A percentile compares a stretch with the other conserved stretches of the same genome.
Conservation (phyloP, 1,139 yeast species). For the Trichomonascaceae sp. region DNA sequence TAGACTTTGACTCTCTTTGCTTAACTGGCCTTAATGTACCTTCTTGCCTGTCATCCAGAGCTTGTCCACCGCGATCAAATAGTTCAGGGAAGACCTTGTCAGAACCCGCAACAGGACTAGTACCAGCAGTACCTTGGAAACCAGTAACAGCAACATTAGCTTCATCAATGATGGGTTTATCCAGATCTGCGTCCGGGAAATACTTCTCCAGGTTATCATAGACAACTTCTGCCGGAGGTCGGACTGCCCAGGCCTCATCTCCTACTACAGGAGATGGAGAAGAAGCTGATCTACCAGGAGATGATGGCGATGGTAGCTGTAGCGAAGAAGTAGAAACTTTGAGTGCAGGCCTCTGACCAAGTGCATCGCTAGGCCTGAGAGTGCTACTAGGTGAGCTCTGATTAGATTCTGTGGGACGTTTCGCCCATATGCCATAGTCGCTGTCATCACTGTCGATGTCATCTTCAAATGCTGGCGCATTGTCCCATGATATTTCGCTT, state of each 20-base stretch:
- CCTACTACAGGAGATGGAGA: conserved; percentile 25
- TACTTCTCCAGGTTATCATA: conserved; percentile 86
- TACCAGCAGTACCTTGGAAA: not conserved
- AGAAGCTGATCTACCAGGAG: conserved; percentile 16
- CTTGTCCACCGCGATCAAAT: conserved; percentile 17
- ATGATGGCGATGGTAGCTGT: conserved; percentile 13
- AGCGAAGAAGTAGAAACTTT: conserved; percentile 18
- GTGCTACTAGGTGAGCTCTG: conserved; percentile 1
- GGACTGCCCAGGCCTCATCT: conserved; percentile 44
- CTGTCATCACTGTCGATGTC: conserved; percentile 37
- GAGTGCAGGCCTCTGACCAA: conserved; percentile 15
- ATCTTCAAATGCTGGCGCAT: conserved; percentile 52
- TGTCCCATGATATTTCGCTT: conserved; percentile 64
- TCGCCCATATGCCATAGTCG: conserved; percentile 58
- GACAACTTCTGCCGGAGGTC: conserved; percentile 94
- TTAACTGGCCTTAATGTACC: not conserved
- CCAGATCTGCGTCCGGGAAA: conserved; percentile 89
- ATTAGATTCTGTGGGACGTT: conserved; percentile 32
- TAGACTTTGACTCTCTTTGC: not conserved
- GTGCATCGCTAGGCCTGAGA: not conserved
- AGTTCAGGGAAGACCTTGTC: conserved; percentile 12
- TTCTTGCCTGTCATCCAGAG: conserved; percentile 22
- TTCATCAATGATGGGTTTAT: conserved; percentile 83
- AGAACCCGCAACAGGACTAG: conserved; percentile 4
- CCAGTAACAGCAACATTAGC: conserved; percentile 47